These are phyloP conservation scores for Wickerhamomyces canadensis DNA, from an alignment of 805 yeast genomes.

Conservation along the genomic window DNA sequence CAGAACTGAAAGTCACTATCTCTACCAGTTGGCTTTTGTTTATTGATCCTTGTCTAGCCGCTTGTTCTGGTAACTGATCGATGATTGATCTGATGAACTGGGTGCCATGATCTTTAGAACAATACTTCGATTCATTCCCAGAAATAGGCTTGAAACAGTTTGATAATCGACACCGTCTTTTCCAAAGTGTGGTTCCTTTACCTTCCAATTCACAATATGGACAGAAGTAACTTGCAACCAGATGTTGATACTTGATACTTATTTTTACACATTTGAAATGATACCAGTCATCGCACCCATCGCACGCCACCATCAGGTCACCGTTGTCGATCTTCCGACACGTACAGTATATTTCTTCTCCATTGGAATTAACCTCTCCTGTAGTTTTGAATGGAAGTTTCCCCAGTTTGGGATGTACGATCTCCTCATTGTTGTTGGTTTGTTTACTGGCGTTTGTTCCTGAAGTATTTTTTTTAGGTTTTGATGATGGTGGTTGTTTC, in stretches of 20 bases:
- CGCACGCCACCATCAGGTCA: constrained; percentile 88
- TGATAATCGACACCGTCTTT: constrained; percentile 62
- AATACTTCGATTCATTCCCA: constrained; percentile 55
- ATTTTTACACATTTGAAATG: constrained; percentile 76
- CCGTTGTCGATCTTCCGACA: constrained; percentile 79
- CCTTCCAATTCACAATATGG: constrained; percentile 55
- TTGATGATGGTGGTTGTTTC: constrained; percentile 2
- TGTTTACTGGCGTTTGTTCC: neutral
- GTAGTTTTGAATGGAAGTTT: constrained; percentile 12
- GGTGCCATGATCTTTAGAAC: constrained; percentile 66
- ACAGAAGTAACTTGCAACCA: constrained; percentile 66
- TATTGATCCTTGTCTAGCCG: constrained; percentile 3
- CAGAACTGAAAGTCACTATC: constrained; percentile 5
- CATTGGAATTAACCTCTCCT: constrained; percentile 37
- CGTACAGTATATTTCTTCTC: constrained; percentile 68
- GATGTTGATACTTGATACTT: constrained; percentile 40
- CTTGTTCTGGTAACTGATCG: neutral
- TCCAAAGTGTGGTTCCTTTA: constrained; percentile 56
- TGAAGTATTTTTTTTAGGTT: neutral
- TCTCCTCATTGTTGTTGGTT: constrained; percentile 12
- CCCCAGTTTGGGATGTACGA: constrained; percentile 25
- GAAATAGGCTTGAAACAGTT: constrained; percentile 52
- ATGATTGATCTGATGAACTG: constrained; percentile 10
- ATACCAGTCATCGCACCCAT: constrained; percentile 93
- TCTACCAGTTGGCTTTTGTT: constrained; percentile 7